Percentiles rank a stretch among this genome's conserved stretches.
phyloP scores from a whole-genome alignment of 768 basidiomycete species.

The Lentinula lateritia region DNA sequence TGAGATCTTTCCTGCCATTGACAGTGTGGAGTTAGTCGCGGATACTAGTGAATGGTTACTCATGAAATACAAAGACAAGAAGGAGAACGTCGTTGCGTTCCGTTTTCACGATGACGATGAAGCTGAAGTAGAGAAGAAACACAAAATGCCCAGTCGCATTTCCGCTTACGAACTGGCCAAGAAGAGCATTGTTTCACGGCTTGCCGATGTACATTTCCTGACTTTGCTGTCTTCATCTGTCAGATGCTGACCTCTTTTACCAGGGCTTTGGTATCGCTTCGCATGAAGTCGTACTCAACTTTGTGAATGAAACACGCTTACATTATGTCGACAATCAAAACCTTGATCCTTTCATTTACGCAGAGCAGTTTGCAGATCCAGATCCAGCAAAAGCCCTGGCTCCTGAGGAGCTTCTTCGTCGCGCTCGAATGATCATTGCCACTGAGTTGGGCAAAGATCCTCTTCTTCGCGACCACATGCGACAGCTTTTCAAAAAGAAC shows the following conservation, averaged over 20 bases:
- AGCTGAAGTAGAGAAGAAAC: conserved; percentile 46
- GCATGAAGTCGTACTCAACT: conserved; percentile 82
- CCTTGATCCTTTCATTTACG: conserved; percentile 70
- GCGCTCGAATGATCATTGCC: conserved; percentile 77
- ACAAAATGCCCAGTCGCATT: conserved; percentile 78
- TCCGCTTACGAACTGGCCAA: conserved; percentile 83
- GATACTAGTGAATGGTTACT: conserved; percentile 90
- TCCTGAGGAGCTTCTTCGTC: conserved; percentile 63
- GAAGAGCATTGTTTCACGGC: conserved; percentile 66
- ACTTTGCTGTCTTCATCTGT: background rate
- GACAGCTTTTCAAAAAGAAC: conserved; percentile 67
- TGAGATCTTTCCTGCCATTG: conserved; percentile 59
- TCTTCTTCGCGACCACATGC: conserved; percentile 70
- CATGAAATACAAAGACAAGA: conserved; percentile 76
- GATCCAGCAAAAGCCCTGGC: conserved; percentile 52
- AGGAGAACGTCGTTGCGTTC: conserved; percentile 55
- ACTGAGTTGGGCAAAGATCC: conserved; percentile 95
- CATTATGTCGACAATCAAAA: conserved; percentile 81
- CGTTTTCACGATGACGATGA: conserved; percentile 71
- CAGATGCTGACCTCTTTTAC: conserved; percentile 5
- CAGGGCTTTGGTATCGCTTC: conserved; percentile 84
- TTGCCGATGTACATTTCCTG: conserved; percentile 64
- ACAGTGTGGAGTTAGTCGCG: conserved; percentile 83
- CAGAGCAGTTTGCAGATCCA: conserved; percentile 80
- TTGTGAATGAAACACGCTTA: conserved; percentile 50